Conservation (phyloP, 495 filamentous ascomycete genomes). For the Aspergillus indologenus region DNA sequence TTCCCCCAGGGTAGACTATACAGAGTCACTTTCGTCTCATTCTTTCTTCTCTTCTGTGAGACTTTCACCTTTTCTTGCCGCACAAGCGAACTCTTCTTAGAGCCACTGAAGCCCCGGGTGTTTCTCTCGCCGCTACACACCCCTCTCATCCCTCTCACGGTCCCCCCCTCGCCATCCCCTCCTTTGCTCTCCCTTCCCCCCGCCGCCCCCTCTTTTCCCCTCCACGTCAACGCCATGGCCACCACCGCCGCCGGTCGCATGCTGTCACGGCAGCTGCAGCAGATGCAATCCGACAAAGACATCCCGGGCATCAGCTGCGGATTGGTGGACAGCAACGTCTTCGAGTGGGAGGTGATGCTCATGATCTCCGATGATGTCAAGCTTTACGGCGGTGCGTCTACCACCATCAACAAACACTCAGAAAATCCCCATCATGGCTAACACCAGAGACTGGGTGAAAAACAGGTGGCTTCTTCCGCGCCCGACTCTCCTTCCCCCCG, state of each 20-base stretch:
- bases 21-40: neutral
- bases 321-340: constrained; percentile 84
- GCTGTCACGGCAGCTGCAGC: constrained; percentile 80
- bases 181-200: neutral
- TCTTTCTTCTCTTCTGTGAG: neutral
- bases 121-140: neutral
- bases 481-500: constrained; percentile 70
- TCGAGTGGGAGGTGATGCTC: constrained; percentile 98
- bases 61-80: neutral
- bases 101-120: neutral
- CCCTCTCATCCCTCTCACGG: neutral
- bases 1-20: neutral
- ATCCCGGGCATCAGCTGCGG: constrained; percentile 93
- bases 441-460: neutral
- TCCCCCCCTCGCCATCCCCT: constrained; percentile 2
- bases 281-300: constrained; percentile 89
- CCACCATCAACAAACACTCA: too few species aligned
- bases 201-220: constrained; percentile 6
- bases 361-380: constrained; percentile 98
- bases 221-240: constrained; percentile 35
- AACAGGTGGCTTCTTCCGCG: constrained; percentile 84
- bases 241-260: constrained; percentile 65
- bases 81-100: neutral
- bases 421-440: neutral
- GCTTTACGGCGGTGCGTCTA: constrained; percentile 79